Conservation (phyloP, 768 basidiomycete species). For the Termitomyces sp. region DNA sequence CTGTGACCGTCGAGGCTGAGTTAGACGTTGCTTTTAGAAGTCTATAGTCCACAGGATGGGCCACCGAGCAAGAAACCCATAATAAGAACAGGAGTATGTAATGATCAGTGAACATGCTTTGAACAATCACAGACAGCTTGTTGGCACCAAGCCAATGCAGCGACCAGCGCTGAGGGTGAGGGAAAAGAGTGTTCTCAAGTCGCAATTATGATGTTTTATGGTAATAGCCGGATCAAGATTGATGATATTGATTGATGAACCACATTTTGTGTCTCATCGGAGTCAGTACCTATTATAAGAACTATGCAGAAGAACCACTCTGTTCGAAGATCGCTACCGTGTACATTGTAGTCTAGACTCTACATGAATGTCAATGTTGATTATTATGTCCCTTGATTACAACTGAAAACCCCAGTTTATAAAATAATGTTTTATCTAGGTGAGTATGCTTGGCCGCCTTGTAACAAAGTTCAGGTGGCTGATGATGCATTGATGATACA, state of each 20-base stretch:
- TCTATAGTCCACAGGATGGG: constrained; percentile 7
- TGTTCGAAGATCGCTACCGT: not conserved
- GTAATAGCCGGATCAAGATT: not conserved
- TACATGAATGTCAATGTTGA: not conserved
- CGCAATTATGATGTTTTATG: not conserved
- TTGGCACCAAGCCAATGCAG: constrained; percentile 29
- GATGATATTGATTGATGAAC: not conserved
- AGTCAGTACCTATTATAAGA: no score
- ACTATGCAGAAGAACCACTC: no score
- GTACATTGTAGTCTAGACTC: not conserved
- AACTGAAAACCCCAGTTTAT: not conserved
- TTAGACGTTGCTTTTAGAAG: not conserved
- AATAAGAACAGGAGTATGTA: constrained; percentile 14
- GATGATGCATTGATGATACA: not conserved
- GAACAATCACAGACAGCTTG: constrained; percentile 2
- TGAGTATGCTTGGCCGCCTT: not conserved
- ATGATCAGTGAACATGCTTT: constrained; percentile 4
- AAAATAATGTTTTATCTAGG: not conserved
- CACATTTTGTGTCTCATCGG: no score
- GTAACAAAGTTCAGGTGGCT: not conserved
- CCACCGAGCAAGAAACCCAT: constrained; percentile 5
- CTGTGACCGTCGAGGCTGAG: not conserved
- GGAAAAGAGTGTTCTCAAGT: not conserved
- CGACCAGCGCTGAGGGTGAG: constrained; percentile 27
- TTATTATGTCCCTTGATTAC: not conserved